Base-by-base conservation (phyloP, 371 early-diverging fungal genomes). In the Batkoa obscura region DNA sequence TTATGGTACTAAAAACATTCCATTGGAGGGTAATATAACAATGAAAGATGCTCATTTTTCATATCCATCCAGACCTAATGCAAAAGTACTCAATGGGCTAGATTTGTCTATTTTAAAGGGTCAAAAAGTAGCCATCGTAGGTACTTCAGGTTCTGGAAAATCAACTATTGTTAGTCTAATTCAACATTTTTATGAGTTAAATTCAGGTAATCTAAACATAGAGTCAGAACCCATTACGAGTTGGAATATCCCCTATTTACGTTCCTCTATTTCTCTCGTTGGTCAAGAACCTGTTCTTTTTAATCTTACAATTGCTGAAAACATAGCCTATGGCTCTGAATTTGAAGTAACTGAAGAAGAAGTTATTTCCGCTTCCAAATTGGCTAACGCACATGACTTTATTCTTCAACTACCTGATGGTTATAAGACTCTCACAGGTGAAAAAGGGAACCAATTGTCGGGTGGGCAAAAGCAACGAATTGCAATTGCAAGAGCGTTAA, bases 241-340 rank as follows among this genome's bases (percentile, higher is more conserved):
- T 15, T 75, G 83, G 60, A 66, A 72, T 43, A 62, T 85, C 38
- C 63, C 66, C 30, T 73, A 77, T 42, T 65, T 88, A 9, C 79
- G 91, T 46, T 60, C 73, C 6, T 73, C 80, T 49, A 75, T 93
- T 66, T 81, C 84, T 1, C 65, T 91, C 31, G 91, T 94, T 3
- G 76, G 81, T 39, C 95, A 97, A 68, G 92, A 92, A 64, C 90
- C 90, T 17, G 72, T 75, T 13, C 67, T 94, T 39, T 90, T 90
- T 62, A 82, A 83, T 64, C 72, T 81, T 67, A 77, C 88, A 2
- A 80, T 97, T 65, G 71, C 69, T 32, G 84, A 91, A 15, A 97
- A 94, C 66, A 84, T 94, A 43, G 66, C 75, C 0, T 83, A 74
- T 52, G 82, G 23, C 23, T 23, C 23, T 23, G 23, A 23, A 23